These are phyloP conservation scores for Candida dendrica DNA, from an alignment of 805 yeast species.

Conservation along the genomic window DNA sequence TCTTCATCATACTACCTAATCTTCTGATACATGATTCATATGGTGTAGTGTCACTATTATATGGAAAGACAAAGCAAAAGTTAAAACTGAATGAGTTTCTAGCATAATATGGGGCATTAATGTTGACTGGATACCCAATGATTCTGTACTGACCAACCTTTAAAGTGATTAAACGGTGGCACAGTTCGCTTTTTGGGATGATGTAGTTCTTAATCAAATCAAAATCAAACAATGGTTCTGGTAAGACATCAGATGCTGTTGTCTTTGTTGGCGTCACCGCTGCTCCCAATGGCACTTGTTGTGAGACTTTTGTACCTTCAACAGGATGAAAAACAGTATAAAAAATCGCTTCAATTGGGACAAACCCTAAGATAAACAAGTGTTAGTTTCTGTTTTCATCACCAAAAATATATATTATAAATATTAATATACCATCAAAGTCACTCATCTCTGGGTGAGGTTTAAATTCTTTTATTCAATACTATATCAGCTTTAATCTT, in stretches of 20 bases:
- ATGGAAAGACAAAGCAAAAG: conserved; percentile 85
- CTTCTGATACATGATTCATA: conserved; percentile 82
- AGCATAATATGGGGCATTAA: conserved; percentile 67
- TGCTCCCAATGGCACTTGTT: conserved; percentile 82
- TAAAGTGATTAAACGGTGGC: conserved; percentile 73
- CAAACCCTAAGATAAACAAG: conserved; percentile 46
- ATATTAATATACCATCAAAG: neutral
- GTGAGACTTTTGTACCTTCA: conserved; percentile 86
- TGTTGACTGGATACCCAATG: conserved; percentile 83
- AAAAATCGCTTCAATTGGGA: conserved; percentile 82
- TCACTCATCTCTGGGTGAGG: neutral
- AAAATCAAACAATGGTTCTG: conserved; percentile 56
- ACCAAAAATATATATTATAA: neutral
- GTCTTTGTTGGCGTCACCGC: conserved; percentile 31
- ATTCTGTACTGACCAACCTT: conserved; percentile 65
- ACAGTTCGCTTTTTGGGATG: conserved; percentile 88
- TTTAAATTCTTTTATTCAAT: no score
- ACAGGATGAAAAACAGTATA: conserved; percentile 93
- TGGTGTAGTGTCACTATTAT: conserved; percentile 73
- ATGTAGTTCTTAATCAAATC: conserved; percentile 83
- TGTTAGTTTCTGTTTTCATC: neutral
- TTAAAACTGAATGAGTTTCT: conserved; percentile 92
- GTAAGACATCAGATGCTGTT: conserved; percentile 22
- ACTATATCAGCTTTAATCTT: no score
- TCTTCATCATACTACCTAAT: conserved; percentile 82